Conservation (phyloP, 257 asterid species). For the Paraleonurus japonicus region DNA sequence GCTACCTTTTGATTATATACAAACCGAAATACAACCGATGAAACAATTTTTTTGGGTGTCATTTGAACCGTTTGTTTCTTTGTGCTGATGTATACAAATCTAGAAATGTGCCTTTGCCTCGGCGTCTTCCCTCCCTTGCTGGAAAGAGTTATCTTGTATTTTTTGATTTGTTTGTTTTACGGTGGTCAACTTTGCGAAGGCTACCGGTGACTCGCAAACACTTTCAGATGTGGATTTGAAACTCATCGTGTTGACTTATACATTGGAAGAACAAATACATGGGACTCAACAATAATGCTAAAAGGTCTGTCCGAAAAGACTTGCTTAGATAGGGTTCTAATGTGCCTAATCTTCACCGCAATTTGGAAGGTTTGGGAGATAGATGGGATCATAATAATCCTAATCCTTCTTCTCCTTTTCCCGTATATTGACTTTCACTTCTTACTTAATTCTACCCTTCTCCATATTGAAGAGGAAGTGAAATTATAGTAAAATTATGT, state of each 20-base stretch:
- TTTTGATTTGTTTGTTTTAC: constrained; percentile 28
- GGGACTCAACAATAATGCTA: constrained; percentile 80
- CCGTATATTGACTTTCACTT: background rate
- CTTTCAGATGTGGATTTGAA: constrained; percentile 98
- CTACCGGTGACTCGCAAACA: constrained; percentile 96
- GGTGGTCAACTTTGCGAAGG: constrained; percentile 90
- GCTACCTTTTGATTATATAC: too few species aligned
- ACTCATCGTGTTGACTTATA: constrained; percentile 87
- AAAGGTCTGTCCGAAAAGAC: constrained; percentile 91
- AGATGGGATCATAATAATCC: constrained; percentile 55
- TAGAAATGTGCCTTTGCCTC: too few species aligned
- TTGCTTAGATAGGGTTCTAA: constrained; percentile 97
- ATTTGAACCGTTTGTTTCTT: too few species aligned
- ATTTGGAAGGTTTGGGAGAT: too few species aligned
- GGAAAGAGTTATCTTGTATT: constrained; percentile 12
- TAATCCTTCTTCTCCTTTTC: constrained; percentile 13
- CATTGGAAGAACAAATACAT: constrained; percentile 78
- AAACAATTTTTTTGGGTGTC: too few species aligned
- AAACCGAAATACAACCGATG: too few species aligned
- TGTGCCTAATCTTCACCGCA: constrained; percentile 83
- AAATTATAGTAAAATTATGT: background rate
- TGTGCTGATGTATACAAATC: too few species aligned
- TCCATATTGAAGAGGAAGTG: background rate
- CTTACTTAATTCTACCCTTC: background rate
- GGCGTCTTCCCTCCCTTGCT: too few species aligned